Evolutionary conservation across 106 monocot species (phyloP).

Genomic region (Acorus calamus): DNA sequence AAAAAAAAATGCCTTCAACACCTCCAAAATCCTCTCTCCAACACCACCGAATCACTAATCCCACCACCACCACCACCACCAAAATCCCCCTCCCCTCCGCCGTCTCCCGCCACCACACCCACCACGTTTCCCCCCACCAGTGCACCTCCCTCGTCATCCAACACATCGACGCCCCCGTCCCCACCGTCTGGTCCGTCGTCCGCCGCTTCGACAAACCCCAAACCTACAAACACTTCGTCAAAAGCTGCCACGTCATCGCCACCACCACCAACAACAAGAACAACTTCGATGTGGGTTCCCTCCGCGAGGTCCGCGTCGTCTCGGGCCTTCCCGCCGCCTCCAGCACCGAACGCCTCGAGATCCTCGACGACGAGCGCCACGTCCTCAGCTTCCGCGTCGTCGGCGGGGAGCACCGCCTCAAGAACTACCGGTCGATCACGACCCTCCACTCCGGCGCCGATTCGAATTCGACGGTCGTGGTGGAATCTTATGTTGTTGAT

Average conservation of each 20-base stretch:
- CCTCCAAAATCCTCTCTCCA: no score
- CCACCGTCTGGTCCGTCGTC: slow-evolving; percentile 55
- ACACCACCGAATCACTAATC: no score
- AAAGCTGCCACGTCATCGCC: slow-evolving; percentile 43
- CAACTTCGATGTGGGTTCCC: slow-evolving; percentile 36
- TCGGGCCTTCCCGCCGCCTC: slow-evolving; percentile 54
- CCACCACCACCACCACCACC: no score
- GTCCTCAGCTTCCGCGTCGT: slow-evolving; percentile 56
- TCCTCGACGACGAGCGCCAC: slow-evolving; percentile 59
- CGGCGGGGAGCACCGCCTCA: slow-evolving; percentile 56
- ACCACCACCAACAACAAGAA: slow-evolving; percentile 1
- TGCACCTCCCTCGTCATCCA: slow-evolving; percentile 49
- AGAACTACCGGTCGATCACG: slow-evolving; percentile 56
- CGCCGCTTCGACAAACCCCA: slow-evolving; percentile 62
- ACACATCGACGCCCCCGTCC: slow-evolving; percentile 26
- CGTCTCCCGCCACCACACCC: slow-evolving; percentile 36
- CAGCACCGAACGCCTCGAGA: slow-evolving; percentile 53
- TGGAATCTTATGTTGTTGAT: slow-evolving; percentile 62
- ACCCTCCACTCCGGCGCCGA: slow-evolving; percentile 26
- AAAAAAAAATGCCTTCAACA: no score
- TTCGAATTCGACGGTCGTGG: slow-evolving; percentile 20
- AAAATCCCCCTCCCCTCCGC: neutral
- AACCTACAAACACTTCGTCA: slow-evolving; percentile 56
- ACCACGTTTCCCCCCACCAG: slow-evolving; percentile 21
- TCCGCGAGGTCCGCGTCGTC: slow-evolving; percentile 43